phyloP scores from a whole-genome alignment of 768 basidiomycete genomes.

The Tremella fuciformis region DNA sequence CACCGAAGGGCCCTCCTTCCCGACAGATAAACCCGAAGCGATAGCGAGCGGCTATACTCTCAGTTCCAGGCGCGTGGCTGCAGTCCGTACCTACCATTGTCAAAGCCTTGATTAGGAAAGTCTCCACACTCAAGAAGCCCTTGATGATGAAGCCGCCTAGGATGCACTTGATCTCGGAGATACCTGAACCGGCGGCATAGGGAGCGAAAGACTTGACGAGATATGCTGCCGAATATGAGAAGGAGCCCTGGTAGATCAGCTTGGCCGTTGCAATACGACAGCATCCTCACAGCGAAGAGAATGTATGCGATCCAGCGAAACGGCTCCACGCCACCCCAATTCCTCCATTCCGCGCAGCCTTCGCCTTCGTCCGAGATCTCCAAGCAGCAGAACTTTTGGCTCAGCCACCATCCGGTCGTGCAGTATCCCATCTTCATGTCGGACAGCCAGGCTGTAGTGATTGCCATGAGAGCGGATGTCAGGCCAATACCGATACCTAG shows the following conservation, averaged over 20 bases:
- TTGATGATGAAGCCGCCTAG: slow-evolving; percentile 96
- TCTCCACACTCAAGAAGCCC: slow-evolving; percentile 83
- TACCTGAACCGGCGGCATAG: slow-evolving; percentile 96
- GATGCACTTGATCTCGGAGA: slow-evolving; percentile 98
- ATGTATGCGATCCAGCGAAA: slow-evolving; percentile 79
- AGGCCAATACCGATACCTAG: slow-evolving; percentile 84
- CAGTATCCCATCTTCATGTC: slow-evolving; percentile 98
- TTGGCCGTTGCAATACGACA: not conserved
- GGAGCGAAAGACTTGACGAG: slow-evolving; percentile 83
- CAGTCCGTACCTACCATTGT: slow-evolving; percentile 63
- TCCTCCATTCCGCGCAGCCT: slow-evolving; percentile 84
- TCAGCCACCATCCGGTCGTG: slow-evolving; percentile 94
- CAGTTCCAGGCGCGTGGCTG: slow-evolving; percentile 41
- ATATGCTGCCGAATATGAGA: slow-evolving; percentile 83
- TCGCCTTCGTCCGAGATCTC: slow-evolving; percentile 74
- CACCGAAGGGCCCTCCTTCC: slow-evolving; percentile 97
- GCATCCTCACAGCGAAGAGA: slow-evolving; percentile 71
- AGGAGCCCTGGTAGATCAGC: slow-evolving; percentile 59
- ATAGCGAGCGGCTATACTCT: slow-evolving; percentile 80
- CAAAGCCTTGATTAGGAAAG: slow-evolving; percentile 88
- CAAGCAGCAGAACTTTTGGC: slow-evolving; percentile 97
- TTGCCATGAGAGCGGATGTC: slow-evolving; percentile 92
- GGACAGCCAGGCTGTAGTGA: slow-evolving; percentile 93
- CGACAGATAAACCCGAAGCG: slow-evolving; percentile 92
- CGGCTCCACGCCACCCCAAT: slow-evolving; percentile 70